phyloP scores from a whole-genome alignment of 1,139 yeast species.

The Hansenula lynferdii region DNA sequence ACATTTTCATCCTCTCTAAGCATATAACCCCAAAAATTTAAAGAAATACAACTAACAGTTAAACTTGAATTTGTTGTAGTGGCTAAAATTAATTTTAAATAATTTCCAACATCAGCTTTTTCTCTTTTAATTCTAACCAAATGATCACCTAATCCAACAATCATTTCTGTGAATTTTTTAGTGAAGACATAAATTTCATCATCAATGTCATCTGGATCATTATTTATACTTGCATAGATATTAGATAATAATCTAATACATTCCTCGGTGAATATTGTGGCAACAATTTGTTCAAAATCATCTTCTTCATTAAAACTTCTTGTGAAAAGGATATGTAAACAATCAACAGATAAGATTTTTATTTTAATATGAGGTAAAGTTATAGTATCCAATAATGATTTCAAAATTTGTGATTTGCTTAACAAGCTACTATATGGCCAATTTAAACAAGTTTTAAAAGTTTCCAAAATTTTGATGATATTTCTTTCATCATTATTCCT shows the following conservation, averaged over 20 bases:
- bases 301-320: constrained; percentile 65
- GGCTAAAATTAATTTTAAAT: constrained; percentile 66
- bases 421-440: constrained; percentile 85
- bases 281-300: constrained; percentile 78
- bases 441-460: constrained; percentile 83
- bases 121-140: constrained; percentile 27
- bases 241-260: constrained; percentile 64
- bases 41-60: constrained; percentile 84
- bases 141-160: constrained; percentile 75
- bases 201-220: constrained; percentile 75
- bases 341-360: constrained; percentile 83
- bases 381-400: constrained; percentile 60
- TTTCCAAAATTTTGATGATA: constrained; percentile 68
- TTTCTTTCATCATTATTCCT: constrained; percentile 36
- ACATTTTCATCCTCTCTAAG: constrained; percentile 69
- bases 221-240: constrained; percentile 57
- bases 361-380: constrained; percentile 59
- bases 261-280: constrained; percentile 67
- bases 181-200: constrained; percentile 73
- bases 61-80: constrained; percentile 84
- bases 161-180: constrained; percentile 90
- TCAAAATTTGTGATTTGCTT: constrained; percentile 60
- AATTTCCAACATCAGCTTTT: constrained; percentile 36
- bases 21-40: constrained; percentile 94
- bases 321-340: constrained; percentile 84